phyloP scores from a whole-genome alignment of 2,329 filamentous ascomycete species.

The Fusarium palustre region DNA sequence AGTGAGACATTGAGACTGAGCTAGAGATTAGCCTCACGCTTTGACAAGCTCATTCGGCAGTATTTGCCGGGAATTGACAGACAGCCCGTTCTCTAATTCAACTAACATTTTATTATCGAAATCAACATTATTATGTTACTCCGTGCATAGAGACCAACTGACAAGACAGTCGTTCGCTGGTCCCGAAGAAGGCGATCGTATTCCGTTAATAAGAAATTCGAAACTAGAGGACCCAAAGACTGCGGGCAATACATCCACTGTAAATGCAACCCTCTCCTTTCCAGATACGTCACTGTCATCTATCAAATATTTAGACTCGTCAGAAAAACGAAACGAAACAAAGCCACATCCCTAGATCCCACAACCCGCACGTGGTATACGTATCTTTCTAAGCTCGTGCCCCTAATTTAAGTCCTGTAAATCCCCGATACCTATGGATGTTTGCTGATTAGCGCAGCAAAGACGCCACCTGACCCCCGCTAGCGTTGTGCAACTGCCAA shows the following conservation, averaged over 20 bases:
- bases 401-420: conserved; percentile 13
- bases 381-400: neutral
- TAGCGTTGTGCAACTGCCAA: neutral
- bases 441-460: neutral
- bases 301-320: neutral
- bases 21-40: neutral
- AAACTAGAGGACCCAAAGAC: neutral
- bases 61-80: neutral
- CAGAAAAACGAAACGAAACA: conserved; percentile 19
- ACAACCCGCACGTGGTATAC: neutral
- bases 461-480: conserved; percentile 15
- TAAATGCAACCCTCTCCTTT: conserved; percentile 1
- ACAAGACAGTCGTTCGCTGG: neutral
- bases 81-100: neutral
- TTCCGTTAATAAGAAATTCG: neutral
- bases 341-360: neutral
- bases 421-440: conserved; percentile 6
- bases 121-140: too few relatives aligned
- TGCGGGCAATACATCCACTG: neutral
- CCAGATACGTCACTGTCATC: neutral
- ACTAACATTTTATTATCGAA: too few relatives aligned
- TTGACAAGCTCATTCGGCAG: neutral
- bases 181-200: neutral
- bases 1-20: neutral
- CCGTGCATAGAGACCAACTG: neutral